Base-by-base conservation (phyloP, 306 rosid species). In the Acmispon strigosus region DNA sequence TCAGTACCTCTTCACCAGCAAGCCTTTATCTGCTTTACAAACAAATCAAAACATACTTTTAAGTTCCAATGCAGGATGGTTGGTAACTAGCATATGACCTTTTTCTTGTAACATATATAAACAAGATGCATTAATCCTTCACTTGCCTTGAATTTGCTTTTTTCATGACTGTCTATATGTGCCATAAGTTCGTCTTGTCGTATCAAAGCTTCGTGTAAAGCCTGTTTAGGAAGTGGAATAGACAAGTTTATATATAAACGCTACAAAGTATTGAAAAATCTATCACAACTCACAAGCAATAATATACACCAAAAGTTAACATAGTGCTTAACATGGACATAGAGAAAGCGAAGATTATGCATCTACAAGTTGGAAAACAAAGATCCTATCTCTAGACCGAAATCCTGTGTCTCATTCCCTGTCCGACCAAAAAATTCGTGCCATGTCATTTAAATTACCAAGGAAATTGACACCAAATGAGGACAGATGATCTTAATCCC, bases 131-230 rank as follows among this genome's bases (percentile, higher is more conserved):
- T 67, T 53, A 53, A 56, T 59, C 10, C 49, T 52, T 4, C 39
- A 73, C 86, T 83, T 78, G 85, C 92, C 81, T 43, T 77, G 68
- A 70, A 59, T 78, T 75, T 78, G 8, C 84, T 54, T 63, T 70
- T 80, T 81, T 82, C 84, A 67, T 70, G 84, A 42, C 78, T 75
- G 74, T 87, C 97, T 17, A 87, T 50, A 60, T 84, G 81, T 50
- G 86, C 93, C 52, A 85, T 78, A 67, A 91, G 88, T 82, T 91
- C 96, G 80, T 89, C 97, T 82, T 89, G 97, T 74, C 72, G 84
- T 83, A 85, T 87, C 73, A 91, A 74, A 66, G 96, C 87, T 47
- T 91, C 96, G 49, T 82, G 84, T 49, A 91, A 65, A 81, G 90
- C 90, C 97, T 91, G 76, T 58, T 66, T 37, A 72, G 36, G 63